These are phyloP conservation scores for Cystoderma amianthinum DNA, from an alignment of 768 basidiomycete genomes.

Conservation along the genomic window DNA sequence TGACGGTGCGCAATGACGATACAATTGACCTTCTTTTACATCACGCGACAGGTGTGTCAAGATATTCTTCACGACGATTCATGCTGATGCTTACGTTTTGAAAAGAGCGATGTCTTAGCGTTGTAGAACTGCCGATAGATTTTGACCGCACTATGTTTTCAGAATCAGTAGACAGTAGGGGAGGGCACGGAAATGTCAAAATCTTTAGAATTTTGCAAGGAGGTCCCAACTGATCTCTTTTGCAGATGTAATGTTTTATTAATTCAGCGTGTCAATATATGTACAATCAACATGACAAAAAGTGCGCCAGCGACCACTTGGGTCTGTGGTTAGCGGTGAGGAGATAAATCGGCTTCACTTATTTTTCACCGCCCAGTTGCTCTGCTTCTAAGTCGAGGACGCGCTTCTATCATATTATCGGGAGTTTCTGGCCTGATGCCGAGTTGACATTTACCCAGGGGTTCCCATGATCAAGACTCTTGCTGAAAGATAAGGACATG, in stretches of 20 bases:
- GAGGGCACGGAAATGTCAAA: slow-evolving; percentile 30
- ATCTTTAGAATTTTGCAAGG: slow-evolving; percentile 31
- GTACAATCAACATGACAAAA: not conserved
- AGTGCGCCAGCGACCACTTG: not conserved
- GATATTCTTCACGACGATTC: not conserved
- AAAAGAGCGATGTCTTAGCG: not conserved
- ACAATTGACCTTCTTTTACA: slow-evolving; percentile 42
- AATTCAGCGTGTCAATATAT: not conserved
- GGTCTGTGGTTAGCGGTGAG: not conserved
- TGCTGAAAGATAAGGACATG: too few relatives aligned
- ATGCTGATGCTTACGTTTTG: not conserved
- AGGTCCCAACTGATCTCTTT: not conserved
- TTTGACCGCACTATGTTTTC: not conserved
- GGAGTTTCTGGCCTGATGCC: too few relatives aligned
- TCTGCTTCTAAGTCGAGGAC: too few relatives aligned
- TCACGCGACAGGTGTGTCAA: slow-evolving; percentile 21
- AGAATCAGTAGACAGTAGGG: slow-evolving; percentile 9
- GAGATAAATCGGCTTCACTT: not conserved
- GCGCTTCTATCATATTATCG: too few relatives aligned
- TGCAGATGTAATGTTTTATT: not conserved
- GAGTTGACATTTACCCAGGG: too few relatives aligned
- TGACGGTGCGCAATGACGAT: slow-evolving; percentile 49
- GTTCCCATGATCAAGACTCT: too few relatives aligned
- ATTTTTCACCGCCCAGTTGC: not conserved
- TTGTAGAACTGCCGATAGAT: not conserved